A percentile compares a stretch with the other conserved stretches of the same genome.
Evolutionary conservation across 768 basidiomycete genomes (phyloP).

Genomic region (Sporobolomyces phaffii): DNA sequence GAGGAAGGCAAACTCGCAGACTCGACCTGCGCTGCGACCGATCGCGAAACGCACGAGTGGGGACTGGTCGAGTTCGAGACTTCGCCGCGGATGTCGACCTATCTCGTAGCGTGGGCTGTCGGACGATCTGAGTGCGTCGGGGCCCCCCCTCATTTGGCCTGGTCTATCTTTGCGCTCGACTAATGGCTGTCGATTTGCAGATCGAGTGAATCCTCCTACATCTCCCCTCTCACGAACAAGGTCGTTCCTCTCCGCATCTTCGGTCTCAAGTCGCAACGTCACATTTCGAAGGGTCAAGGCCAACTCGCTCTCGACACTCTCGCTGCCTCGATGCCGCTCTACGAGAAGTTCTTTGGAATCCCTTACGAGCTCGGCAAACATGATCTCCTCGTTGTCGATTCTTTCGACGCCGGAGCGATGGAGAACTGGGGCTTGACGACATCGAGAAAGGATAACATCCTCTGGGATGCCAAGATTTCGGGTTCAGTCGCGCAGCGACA

Average conservation of each 20-base stretch:
- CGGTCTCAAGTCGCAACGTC: constrained; percentile 49
- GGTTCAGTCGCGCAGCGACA: constrained; percentile 65
- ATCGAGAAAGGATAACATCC: constrained; percentile 51
- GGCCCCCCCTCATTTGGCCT: not conserved
- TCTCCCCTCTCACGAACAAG: constrained; percentile 71
- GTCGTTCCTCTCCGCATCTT: constrained; percentile 77
- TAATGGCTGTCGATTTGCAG: not conserved
- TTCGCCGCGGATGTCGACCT: constrained; percentile 55
- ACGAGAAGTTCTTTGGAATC: constrained; percentile 60
- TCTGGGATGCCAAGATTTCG: constrained; percentile 66
- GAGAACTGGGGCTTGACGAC: constrained; percentile 8
- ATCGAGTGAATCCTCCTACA: constrained; percentile 65
- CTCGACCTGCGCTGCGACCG: not conserved
- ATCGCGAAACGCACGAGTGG: constrained; percentile 52
- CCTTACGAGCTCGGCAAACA: constrained; percentile 47
- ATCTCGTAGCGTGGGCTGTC: constrained; percentile 62
- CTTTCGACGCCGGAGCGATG: constrained; percentile 59
- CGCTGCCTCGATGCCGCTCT: constrained; percentile 39
- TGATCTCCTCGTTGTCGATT: constrained; percentile 9
- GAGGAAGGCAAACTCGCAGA: not conserved
- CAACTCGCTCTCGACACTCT: constrained; percentile 75
- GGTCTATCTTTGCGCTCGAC: not conserved
- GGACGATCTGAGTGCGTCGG: constrained; percentile 57
- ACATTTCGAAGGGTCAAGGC: constrained; percentile 46
- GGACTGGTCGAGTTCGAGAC: constrained; percentile 73